Evolutionary conservation across 805 yeast species (phyloP).

Genomic region (Metschnikowia corniflorae): DNA sequence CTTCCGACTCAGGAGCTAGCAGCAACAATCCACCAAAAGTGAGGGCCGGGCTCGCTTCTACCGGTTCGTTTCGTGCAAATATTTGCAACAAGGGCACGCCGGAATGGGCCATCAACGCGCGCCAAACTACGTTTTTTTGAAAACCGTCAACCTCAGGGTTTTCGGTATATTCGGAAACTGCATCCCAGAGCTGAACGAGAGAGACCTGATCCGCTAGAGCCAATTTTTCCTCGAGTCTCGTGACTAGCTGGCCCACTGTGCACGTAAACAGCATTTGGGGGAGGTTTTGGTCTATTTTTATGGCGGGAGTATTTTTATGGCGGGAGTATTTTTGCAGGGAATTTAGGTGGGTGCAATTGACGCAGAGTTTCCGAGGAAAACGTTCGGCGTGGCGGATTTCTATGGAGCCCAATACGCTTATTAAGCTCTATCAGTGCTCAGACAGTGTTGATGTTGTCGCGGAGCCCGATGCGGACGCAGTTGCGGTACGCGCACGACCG

Average conservation of each 20-base stretch:
- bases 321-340: too few relatives aligned
- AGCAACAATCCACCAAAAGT: constrained; percentile 10
- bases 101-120: constrained; percentile 30
- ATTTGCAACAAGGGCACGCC: constrained; percentile 12
- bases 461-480: too few relatives aligned
- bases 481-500: constrained; percentile 12
- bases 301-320: too few relatives aligned
- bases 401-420: too few relatives aligned
- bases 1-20: constrained; percentile 17
- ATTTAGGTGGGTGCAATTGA: too few relatives aligned
- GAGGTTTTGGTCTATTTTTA: too few relatives aligned
- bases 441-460: too few relatives aligned
- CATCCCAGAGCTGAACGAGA: constrained; percentile 13
- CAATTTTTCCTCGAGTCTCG: constrained; percentile 12
- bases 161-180: constrained; percentile 1
- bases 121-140: constrained; percentile 40
- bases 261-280: constrained; percentile 17
- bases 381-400: too few relatives aligned
- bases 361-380: too few relatives aligned
- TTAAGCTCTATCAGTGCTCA: too few relatives aligned
- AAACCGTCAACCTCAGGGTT: constrained; percentile 26
- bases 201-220: constrained; percentile 18
- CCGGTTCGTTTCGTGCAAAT: constrained; percentile 12
- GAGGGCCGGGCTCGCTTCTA: constrained; percentile 11
- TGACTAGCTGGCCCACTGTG: constrained; percentile 16